Conservation (phyloP, 306 rosid genomes). For the Potentilla sterilis region DNA sequence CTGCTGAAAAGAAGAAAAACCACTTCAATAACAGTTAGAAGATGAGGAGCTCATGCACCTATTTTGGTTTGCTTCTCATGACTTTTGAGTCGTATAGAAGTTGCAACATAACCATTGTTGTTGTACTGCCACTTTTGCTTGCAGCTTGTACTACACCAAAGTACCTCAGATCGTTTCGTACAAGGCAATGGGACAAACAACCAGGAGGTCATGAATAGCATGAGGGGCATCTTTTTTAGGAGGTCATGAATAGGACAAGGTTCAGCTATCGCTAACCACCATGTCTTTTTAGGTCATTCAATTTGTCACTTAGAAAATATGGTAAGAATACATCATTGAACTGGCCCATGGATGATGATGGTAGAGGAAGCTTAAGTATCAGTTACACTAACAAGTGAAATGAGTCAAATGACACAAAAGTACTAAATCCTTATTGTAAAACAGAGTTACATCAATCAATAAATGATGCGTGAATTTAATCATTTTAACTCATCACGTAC, state of each 20-base stretch:
- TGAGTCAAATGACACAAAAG: neutral
- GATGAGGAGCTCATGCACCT: neutral
- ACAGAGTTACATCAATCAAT: no score
- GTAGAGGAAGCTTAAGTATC: neutral
- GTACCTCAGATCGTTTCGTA: neutral
- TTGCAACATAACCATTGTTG: neutral
- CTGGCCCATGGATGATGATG: constrained; percentile 4
- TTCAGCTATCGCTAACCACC: neutral
- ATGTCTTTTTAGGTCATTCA: neutral
- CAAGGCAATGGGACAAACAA: neutral
- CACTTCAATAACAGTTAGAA: neutral
- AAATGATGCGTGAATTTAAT: no score
- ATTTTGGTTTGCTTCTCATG: neutral
- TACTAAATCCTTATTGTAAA: neutral
- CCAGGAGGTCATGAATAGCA: neutral
- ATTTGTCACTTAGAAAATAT: neutral
- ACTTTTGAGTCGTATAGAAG: neutral
- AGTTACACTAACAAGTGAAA: neutral
- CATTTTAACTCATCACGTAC: neutral
- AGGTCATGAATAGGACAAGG: neutral
- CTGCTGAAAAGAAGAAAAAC: neutral
- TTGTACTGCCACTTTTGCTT: constrained; percentile 1
- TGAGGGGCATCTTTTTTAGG: neutral
- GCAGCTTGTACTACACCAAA: neutral
- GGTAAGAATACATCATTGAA: neutral